A percentile compares a stretch with the other conserved stretches of the same genome.
phyloP scores from a whole-genome alignment of 768 basidiomycete genomes.

The Asterophora lycoperdoides region DNA sequence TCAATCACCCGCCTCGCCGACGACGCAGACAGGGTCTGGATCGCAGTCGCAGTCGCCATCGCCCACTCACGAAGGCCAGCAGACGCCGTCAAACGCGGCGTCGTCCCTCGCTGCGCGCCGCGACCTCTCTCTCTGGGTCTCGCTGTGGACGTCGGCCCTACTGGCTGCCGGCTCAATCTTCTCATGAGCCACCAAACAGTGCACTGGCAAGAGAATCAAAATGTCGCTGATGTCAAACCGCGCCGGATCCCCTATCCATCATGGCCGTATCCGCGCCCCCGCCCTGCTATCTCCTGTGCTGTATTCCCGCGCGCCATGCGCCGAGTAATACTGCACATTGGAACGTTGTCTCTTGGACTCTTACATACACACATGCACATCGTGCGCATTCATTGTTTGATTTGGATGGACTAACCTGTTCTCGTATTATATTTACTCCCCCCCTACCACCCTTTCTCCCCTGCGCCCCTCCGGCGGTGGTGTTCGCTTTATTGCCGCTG shows the following conservation, averaged over 20 bases:
- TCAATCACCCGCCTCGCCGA: neutral
- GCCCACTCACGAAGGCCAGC: neutral
- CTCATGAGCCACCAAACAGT: slow-evolving; percentile 1
- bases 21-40: neutral
- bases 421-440: no score
- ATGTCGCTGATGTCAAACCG: neutral
- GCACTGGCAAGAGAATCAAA: neutral
- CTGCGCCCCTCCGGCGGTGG: no score
- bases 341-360: no score
- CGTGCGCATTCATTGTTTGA: no score
- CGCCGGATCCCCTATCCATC: neutral
- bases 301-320: neutral
- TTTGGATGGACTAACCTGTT: neutral
- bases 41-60: neutral
- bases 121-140: neutral
- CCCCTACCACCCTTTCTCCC: no score
- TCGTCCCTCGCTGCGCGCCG: neutral
- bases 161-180: slow-evolving; percentile 1
- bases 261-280: no score
- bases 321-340: no score
- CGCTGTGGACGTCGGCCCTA: slow-evolving; percentile 6
- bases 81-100: slow-evolving; percentile 8
- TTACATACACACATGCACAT: no score
- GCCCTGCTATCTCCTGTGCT: no score
- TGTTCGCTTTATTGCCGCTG: no score